Evolutionary conservation across 164 flowering plant species (phyloP).

Genomic region (Annona cherimola): DNA sequence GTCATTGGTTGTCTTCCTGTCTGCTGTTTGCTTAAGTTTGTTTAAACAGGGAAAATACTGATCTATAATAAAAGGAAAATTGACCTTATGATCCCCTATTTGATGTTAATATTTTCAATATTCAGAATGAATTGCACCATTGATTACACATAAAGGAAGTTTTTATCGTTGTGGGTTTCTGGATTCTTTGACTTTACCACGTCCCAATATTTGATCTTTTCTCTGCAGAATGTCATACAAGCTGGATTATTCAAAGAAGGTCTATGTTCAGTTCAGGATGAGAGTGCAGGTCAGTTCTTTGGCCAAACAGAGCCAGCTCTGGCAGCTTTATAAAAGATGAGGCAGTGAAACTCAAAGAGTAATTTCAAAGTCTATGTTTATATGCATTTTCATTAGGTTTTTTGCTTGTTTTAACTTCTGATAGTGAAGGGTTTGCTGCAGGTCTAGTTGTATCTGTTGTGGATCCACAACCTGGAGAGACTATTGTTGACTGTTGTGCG

Average conservation of each 20-base stretch:
- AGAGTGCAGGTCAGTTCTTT: conserved; percentile 75
- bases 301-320: neutral
- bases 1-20: too few species aligned
- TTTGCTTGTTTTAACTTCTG: too few species aligned
- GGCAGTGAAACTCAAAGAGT: too few species aligned
- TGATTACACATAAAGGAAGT: neutral
- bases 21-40: neutral
- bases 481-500: conserved; percentile 84
- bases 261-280: conserved; percentile 88
- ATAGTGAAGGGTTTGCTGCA: conserved; percentile 17
- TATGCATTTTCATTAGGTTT: too few species aligned
- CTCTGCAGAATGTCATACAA: conserved; percentile 54
- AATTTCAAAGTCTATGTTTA: too few species aligned
- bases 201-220: neutral
- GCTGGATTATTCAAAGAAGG: conserved; percentile 79
- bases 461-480: conserved; percentile 83
- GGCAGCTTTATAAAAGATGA: too few species aligned
- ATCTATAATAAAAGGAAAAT: neutral
- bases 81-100: neutral
- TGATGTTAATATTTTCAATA: neutral
- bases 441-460: conserved; percentile 78
- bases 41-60: neutral
- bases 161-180: neutral
- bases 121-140: neutral
- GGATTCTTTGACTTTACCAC: neutral